phyloP scores from a whole-genome alignment of 164 flowering plant species.

The grape (Vitis vinifera) region DNA sequence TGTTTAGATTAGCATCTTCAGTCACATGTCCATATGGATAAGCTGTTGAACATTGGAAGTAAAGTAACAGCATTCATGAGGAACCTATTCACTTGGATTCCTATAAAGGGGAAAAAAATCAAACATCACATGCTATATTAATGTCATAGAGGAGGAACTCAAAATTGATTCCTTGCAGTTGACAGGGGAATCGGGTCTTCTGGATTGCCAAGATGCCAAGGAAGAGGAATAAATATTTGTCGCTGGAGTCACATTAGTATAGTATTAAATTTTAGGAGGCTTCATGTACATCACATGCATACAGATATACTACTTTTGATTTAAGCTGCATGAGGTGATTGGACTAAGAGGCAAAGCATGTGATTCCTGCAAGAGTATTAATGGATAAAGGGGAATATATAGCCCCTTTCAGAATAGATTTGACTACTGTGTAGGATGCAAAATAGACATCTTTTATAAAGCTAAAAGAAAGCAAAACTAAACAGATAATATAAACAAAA shows the following conservation, averaged over 20 bases:
- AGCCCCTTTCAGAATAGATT: slow-evolving; percentile 11
- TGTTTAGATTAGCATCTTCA: neutral
- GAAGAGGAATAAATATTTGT: neutral
- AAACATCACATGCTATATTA: neutral
- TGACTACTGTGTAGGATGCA: slow-evolving; percentile 7
- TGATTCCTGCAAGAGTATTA: slow-evolving; percentile 34
- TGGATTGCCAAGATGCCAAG: slow-evolving; percentile 3
- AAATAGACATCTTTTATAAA: neutral
- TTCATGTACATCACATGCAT: slow-evolving; percentile 29
- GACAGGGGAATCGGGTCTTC: no score
- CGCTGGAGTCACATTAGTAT: slow-evolving; percentile 6
- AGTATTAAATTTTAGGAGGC: slow-evolving; percentile 16
- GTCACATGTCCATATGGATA: neutral
- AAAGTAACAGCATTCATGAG: slow-evolving; percentile 1
- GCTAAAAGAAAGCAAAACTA: neutral
- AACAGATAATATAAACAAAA: slow-evolving; percentile 1
- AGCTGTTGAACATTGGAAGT: neutral
- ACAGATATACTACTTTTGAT: slow-evolving; percentile 16
- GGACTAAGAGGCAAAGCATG: slow-evolving; percentile 26
- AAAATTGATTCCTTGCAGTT: neutral
- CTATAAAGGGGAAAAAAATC: neutral
- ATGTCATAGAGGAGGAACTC: neutral
- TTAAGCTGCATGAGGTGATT: slow-evolving; percentile 24
- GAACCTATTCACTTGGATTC: slow-evolving; percentile 3
- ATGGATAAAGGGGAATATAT: neutral